A percentile compares a stretch with the other conserved stretches of the same genome.
phyloP scores from a whole-genome alignment of 345 rosid species.

The Lepidium aucheri region DNA sequence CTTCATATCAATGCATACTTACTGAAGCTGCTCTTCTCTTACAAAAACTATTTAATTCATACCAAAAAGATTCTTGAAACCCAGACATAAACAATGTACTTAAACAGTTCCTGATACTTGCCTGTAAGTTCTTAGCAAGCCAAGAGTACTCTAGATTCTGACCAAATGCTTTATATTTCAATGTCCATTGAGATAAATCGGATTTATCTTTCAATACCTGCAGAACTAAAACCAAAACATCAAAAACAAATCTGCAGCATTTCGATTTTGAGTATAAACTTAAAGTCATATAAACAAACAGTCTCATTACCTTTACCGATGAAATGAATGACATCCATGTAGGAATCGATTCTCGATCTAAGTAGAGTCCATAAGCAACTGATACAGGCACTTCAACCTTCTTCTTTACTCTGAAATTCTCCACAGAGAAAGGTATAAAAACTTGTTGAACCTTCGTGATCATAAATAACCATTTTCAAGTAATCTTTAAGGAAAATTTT shows the following conservation, averaged over 20 bases:
- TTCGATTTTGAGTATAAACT: not conserved
- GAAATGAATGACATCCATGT: constrained; percentile 95
- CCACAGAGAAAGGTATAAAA: not conserved
- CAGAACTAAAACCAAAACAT: not conserved
- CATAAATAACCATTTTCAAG: not conserved
- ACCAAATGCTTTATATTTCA: constrained; percentile 82
- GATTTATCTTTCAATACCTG: constrained; percentile 73
- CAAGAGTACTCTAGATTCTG: constrained; percentile 74
- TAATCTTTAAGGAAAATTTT: not conserved
- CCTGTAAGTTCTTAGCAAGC: constrained; percentile 95
- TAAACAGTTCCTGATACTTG: constrained; percentile 7
- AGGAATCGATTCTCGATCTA: constrained; percentile 78
- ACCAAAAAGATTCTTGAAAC: not conserved
- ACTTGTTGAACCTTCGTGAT: not conserved
- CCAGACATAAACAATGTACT: not conserved
- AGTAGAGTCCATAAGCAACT: constrained; percentile 62
- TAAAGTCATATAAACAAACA: not conserved
- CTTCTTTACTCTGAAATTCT: constrained; percentile 60
- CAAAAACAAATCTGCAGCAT: not conserved
- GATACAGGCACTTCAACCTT: constrained; percentile 68
- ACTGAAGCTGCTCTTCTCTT: not conserved
- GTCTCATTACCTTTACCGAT: constrained; percentile 50
- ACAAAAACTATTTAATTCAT: not conserved
- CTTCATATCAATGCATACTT: not conserved
- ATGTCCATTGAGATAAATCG: constrained; percentile 68